A percentile compares a stretch with the other conserved stretches of the same genome.
Evolutionary conservation across 495 filamentous ascomycete genomes (phyloP).

Genomic region (Penicillium samsonianum): DNA sequence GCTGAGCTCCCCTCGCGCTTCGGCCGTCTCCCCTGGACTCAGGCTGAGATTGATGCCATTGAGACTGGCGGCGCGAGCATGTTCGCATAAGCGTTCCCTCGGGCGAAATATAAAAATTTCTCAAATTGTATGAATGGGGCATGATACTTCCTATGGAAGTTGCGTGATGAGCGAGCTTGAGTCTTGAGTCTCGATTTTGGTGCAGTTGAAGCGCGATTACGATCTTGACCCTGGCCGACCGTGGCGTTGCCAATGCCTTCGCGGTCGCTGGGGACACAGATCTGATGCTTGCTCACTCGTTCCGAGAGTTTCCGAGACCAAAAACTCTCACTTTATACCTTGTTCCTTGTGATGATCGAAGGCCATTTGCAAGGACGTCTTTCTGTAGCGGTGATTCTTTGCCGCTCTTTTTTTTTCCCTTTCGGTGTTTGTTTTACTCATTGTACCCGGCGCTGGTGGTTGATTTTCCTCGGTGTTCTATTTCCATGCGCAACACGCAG

Average conservation of each 20-base stretch:
- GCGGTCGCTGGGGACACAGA: constrained; percentile 3
- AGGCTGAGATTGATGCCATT: constrained; percentile 91
- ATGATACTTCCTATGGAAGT: constrained; percentile 28
- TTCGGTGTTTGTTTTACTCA: constrained; percentile 19
- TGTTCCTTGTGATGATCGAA: constrained; percentile 1
- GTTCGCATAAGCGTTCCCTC: constrained; percentile 42
- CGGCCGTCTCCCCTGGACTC: constrained; percentile 65
- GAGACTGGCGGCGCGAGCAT: constrained; percentile 87
- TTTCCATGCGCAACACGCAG: constrained; percentile 32
- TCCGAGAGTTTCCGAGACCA: constrained; percentile 4
- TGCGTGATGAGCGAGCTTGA: constrained; percentile 13
- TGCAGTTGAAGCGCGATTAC: constrained; percentile 10
- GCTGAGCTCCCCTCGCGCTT: constrained; percentile 83
- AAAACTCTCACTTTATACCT: constrained; percentile 9
- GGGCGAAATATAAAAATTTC: constrained; percentile 11
- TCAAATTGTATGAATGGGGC: constrained; percentile 25
- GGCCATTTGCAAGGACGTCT: constrained; percentile 5
- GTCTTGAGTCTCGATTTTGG: constrained; percentile 5
- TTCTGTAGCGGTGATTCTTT: constrained; percentile 11
- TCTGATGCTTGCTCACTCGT: constrained; percentile 2
- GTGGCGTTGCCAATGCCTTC: background rate
- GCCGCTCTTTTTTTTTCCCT: constrained; percentile 18
- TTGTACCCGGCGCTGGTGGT: constrained; percentile 45
- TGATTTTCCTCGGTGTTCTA: constrained; percentile 38
- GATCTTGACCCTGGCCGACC: constrained; percentile 14